A percentile compares a stretch with the other conserved stretches of the same genome.
Conservation (phyloP, 2,329 filamentous ascomycete genomes). For the Botrytis sinoallii region DNA sequence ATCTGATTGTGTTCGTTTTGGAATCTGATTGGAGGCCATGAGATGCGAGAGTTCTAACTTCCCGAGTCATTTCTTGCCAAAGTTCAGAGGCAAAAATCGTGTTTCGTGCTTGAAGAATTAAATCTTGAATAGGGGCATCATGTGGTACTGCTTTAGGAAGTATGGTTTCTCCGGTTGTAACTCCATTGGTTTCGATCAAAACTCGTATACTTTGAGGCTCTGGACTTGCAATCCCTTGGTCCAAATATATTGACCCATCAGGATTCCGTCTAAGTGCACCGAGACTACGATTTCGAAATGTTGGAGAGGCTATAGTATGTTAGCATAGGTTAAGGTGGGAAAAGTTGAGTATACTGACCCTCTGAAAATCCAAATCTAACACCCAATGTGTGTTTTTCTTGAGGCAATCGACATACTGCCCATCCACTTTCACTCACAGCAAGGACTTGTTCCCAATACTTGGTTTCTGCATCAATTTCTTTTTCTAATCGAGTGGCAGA, state of each 20-base stretch:
- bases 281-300: constrained; percentile 68
- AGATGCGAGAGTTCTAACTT: constrained; percentile 69
- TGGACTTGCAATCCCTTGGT: constrained; percentile 50
- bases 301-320: constrained; percentile 47
- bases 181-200: constrained; percentile 56
- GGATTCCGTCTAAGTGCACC: constrained; percentile 73
- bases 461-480: constrained; percentile 76
- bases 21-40: constrained; percentile 60
- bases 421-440: constrained; percentile 80
- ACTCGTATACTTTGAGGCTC: constrained; percentile 64
- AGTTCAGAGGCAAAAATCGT: constrained; percentile 82
- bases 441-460: constrained; percentile 85
- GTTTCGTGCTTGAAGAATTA: constrained; percentile 72
- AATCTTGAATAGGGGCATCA: constrained; percentile 60
- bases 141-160: constrained; percentile 53
- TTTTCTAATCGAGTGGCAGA: constrained; percentile 70
- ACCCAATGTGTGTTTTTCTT: constrained; percentile 70
- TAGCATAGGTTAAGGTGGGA: constrained; percentile 27
- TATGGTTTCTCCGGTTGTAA: constrained; percentile 55
- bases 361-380: constrained; percentile 90
- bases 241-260: constrained; percentile 73
- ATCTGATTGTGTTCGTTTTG: constrained; percentile 55
- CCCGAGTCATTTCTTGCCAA: constrained; percentile 83
- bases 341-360: constrained; percentile 26
- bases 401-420: constrained; percentile 75